Percentiles rank a stretch among this genome's conserved stretches.
Evolutionary conservation across 2,329 filamentous ascomycete species (phyloP).

Genomic region (Huntiella moniliformis): DNA sequence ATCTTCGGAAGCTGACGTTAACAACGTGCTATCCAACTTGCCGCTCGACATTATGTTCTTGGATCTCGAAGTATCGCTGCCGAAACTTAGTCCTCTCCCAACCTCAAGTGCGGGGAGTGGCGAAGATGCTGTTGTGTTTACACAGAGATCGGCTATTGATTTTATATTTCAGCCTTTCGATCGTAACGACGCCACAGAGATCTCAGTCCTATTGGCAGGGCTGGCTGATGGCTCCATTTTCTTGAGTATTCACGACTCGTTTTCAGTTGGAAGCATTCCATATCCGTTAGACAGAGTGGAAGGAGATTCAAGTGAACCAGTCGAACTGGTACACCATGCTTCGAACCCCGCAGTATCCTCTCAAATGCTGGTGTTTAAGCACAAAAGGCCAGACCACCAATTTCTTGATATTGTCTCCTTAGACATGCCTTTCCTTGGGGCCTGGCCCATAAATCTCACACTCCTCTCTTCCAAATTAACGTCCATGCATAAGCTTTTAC

Average conservation of each 20-base stretch:
- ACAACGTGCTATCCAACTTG: slow-evolving; percentile 28
- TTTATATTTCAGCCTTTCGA: slow-evolving; percentile 46
- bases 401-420: slow-evolving; percentile 49
- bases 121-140: slow-evolving; percentile 45
- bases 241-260: slow-evolving; percentile 70
- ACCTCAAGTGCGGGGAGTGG: slow-evolving; percentile 36
- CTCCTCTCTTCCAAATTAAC: slow-evolving; percentile 75
- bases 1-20: slow-evolving; percentile 11
- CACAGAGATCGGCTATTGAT: slow-evolving; percentile 48
- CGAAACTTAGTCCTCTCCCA: slow-evolving; percentile 56
- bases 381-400: slow-evolving; percentile 14
- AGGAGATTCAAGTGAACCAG: neutral
- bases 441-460: slow-evolving; percentile 62
- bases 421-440: slow-evolving; percentile 66
- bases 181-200: slow-evolving; percentile 48
- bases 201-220: slow-evolving; percentile 62
- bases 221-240: slow-evolving; percentile 53
- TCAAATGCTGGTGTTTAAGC: slow-evolving; percentile 48
- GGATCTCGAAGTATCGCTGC: slow-evolving; percentile 57
- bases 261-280: slow-evolving; percentile 52
- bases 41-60: slow-evolving; percentile 54
- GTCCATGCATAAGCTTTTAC: slow-evolving; percentile 65
- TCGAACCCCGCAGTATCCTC: slow-evolving; percentile 59
- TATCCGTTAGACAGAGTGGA: slow-evolving; percentile 18
- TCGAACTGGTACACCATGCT: slow-evolving; percentile 37